phyloP scores from a whole-genome alignment of 2,329 filamentous ascomycete genomes.

The Metarhizium sp. region DNA sequence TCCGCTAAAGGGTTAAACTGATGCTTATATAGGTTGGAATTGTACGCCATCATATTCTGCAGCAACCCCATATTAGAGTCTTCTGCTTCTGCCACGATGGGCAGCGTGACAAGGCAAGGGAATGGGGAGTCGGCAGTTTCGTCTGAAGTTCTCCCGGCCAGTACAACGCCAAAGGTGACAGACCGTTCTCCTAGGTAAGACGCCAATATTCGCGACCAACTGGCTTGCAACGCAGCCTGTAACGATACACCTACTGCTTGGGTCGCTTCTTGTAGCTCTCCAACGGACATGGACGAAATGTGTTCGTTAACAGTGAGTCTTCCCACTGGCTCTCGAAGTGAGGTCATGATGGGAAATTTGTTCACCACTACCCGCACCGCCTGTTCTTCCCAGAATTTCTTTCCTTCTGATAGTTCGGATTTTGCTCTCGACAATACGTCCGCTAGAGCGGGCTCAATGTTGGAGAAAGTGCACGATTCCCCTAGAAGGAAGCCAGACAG shows the following conservation, averaged over 20 bases:
- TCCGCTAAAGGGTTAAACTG: conserved; percentile 63
- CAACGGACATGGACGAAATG: conserved; percentile 27
- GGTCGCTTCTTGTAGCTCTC: conserved; percentile 46
- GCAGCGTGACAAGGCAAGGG: conserved; percentile 75
- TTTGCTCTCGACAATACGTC: conserved; percentile 29
- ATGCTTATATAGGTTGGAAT: conserved; percentile 54
- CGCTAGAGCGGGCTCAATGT: conserved; percentile 27
- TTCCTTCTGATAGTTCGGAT: conserved; percentile 21
- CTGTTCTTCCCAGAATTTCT: conserved; percentile 54
- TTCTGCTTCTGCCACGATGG: conserved; percentile 51
- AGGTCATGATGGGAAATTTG: conserved; percentile 68
- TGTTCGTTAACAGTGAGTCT: conserved; percentile 23
- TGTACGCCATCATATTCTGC: conserved; percentile 54
- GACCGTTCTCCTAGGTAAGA: conserved; percentile 66
- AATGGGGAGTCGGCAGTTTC: conserved; percentile 54
- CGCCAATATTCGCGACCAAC: conserved; percentile 68
- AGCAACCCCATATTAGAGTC: conserved; percentile 49
- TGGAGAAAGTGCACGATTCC: conserved; percentile 3
- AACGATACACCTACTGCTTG: conserved; percentile 55
- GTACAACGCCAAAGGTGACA: conserved; percentile 70
- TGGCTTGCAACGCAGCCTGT: conserved; percentile 65
- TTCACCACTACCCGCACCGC: conserved; percentile 47
- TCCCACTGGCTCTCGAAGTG: conserved; percentile 36
- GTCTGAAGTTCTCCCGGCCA: conserved; percentile 63
- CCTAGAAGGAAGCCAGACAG: conserved; percentile 29